Evolutionary conservation across 2,329 filamentous ascomycete species (phyloP).

Genomic region (Cladophialophora yegresii): DNA sequence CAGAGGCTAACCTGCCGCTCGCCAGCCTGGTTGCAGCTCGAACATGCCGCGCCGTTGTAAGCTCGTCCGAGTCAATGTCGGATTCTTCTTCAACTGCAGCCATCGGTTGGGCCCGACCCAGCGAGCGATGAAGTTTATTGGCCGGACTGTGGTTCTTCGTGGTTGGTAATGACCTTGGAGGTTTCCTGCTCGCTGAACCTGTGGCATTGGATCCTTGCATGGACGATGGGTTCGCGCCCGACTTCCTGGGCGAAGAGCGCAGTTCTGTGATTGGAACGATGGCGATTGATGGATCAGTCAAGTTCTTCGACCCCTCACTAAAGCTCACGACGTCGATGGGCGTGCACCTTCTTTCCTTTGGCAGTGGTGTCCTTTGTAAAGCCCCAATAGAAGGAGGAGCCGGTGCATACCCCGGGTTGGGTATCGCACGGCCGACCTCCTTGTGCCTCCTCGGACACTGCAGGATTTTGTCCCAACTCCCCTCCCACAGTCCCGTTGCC

Average conservation of each 20-base stretch:
- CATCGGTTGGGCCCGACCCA: neutral
- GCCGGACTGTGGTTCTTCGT: neutral
- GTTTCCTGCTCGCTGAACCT: neutral
- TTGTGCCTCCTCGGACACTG: slow-evolving; percentile 24
- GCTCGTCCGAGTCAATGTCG: neutral
- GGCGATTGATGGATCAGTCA: neutral
- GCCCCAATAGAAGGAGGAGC: neutral
- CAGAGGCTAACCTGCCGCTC: neutral
- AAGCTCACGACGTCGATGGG: neutral
- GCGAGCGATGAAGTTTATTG: neutral
- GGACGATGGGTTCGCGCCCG: neutral
- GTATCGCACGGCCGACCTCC: neutral
- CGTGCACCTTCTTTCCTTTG: neutral
- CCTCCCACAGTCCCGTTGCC: slow-evolving; percentile 19
- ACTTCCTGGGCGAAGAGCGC: neutral
- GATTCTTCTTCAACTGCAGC: neutral
- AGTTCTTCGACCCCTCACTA: neutral
- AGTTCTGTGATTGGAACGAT: neutral
- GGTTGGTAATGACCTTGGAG: neutral
- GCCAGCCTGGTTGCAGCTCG: neutral
- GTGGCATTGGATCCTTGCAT: neutral
- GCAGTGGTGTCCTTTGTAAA: neutral
- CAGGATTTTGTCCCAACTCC: slow-evolving; percentile 23
- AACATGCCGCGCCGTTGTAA: neutral
- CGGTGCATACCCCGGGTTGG: neutral